A percentile compares a stretch with the other conserved stretches of the same genome.
These are phyloP conservation scores for Aurifilum marmelostoma DNA, from an alignment of 2,329 filamentous ascomycete species.

Conservation along the genomic window DNA sequence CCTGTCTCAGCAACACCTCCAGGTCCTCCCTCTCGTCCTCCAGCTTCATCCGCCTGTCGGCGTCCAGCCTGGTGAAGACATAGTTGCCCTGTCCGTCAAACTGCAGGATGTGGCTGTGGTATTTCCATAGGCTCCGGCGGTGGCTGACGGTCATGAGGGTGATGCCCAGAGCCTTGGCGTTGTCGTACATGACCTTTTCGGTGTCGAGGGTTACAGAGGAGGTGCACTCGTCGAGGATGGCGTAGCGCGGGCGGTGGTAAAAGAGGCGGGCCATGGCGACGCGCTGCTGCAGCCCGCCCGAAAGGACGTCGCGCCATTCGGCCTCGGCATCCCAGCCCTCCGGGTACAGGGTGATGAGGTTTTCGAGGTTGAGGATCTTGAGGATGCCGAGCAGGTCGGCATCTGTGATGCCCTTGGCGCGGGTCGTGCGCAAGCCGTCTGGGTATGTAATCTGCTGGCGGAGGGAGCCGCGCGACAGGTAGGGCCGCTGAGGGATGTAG, in stretches of 20 bases:
- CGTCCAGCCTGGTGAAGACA: slow-evolving; percentile 87
- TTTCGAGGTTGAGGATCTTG: slow-evolving; percentile 77
- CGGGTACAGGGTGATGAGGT: slow-evolving; percentile 75
- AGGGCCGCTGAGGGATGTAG: slow-evolving; percentile 95
- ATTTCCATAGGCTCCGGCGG: slow-evolving; percentile 90
- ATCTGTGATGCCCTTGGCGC: slow-evolving; percentile 80
- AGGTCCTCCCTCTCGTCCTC: slow-evolving; percentile 98
- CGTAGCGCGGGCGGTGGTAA: slow-evolving; percentile 90
- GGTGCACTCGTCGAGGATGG: slow-evolving; percentile 96
- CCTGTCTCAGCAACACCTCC: slow-evolving; percentile 79
- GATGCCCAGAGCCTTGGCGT: slow-evolving; percentile 86
- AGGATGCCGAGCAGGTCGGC: slow-evolving; percentile 78
- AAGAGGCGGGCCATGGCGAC: slow-evolving; percentile 96
- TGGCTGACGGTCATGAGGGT: slow-evolving; percentile 98
- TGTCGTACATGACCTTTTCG: slow-evolving; percentile 96
- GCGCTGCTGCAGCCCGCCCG: slow-evolving; percentile 89
- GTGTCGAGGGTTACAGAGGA: slow-evolving; percentile 93
- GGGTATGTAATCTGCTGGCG: slow-evolving; percentile 97
- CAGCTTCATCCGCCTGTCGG: slow-evolving; percentile 78
- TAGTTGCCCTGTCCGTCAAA: slow-evolving; percentile 94
- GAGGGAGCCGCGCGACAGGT: slow-evolving; percentile 88
- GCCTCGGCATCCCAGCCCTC: slow-evolving; percentile 90
- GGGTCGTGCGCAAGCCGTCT: slow-evolving; percentile 85
- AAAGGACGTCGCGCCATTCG: slow-evolving; percentile 94
- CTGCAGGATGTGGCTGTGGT: slow-evolving; percentile 91